Evolutionary conservation across 192 early-diverging fungal genomes (phyloP).

Genomic region (Chytriomyces sp.): DNA sequence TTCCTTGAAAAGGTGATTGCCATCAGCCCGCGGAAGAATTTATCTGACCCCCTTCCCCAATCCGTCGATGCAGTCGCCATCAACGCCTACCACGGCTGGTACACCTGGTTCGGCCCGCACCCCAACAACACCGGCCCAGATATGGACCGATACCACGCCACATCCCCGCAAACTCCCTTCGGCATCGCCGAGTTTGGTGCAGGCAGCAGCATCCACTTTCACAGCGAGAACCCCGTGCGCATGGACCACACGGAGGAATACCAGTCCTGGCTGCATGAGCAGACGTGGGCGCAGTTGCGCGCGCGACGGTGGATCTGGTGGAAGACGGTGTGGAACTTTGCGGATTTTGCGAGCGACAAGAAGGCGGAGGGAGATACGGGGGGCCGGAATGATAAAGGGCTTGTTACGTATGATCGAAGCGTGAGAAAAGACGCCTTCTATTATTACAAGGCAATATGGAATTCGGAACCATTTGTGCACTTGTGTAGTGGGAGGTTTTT

Average conservation of each 20-base stretch:
- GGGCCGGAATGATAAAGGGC: slow-evolving; percentile 13
- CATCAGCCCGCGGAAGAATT: slow-evolving; percentile 1
- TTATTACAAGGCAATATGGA: slow-evolving; percentile 14
- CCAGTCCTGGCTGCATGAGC: slow-evolving; percentile 9
- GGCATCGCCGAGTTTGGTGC: slow-evolving; percentile 24
- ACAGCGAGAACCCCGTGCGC: slow-evolving; percentile 12
- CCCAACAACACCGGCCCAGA: neutral
- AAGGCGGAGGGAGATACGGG: neutral
- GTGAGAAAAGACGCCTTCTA: slow-evolving; percentile 24
- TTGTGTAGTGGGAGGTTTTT: neutral
- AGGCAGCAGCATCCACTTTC: slow-evolving; percentile 10
- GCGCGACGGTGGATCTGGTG: slow-evolving; percentile 14
- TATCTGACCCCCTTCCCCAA: neutral
- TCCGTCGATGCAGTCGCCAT: slow-evolving; percentile 3
- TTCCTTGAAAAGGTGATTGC: slow-evolving; percentile 13
- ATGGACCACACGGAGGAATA: slow-evolving; percentile 25
- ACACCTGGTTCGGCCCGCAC: neutral
- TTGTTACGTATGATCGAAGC: slow-evolving; percentile 12
- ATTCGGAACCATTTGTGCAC: slow-evolving; percentile 6
- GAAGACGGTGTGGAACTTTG: slow-evolving; percentile 21
- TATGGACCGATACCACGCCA: slow-evolving; percentile 2
- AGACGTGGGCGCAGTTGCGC: slow-evolving; percentile 8
- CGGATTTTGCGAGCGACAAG: neutral
- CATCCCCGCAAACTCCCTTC: neutral
- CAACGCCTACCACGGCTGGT: slow-evolving; percentile 12